A percentile compares a stretch with the other conserved stretches of the same genome.
Conservation (phyloP, 2,329 filamentous ascomycete genomes). For the Epichloe uncinata region DNA sequence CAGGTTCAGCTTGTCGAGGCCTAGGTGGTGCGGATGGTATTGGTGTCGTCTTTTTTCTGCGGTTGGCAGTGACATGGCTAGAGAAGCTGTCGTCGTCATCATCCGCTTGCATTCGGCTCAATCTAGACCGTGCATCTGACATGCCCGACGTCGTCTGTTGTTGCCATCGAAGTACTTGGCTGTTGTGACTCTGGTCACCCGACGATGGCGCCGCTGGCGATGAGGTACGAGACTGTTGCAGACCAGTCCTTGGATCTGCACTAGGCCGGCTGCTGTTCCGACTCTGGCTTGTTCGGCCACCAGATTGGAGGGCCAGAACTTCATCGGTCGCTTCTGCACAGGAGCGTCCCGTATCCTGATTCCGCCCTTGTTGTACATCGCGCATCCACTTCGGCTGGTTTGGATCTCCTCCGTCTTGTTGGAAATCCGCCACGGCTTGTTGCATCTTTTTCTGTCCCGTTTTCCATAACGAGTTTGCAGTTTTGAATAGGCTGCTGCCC, state of each 20-base stretch:
- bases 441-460: conserved; percentile 85
- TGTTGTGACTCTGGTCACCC: conserved; percentile 29
- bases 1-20: conserved; percentile 32
- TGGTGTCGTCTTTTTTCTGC: conserved; percentile 56
- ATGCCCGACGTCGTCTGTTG: conserved; percentile 27
- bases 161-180: conserved; percentile 46
- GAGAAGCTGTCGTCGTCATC: conserved; percentile 66
- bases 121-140: conserved; percentile 32
- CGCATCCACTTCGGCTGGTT: conserved; percentile 94
- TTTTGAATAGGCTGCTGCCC: conserved; percentile 77
- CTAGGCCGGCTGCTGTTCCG: conserved; percentile 15
- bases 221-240: conserved; percentile 31
- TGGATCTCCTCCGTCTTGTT: conserved; percentile 50
- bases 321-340: conserved; percentile 46
- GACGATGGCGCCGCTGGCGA: conserved; percentile 33
- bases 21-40: conserved; percentile 28
- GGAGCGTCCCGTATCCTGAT: conserved; percentile 17
- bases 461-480: conserved; percentile 91
- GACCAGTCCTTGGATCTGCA: conserved; percentile 13
- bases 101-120: conserved; percentile 49
- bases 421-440: conserved; percentile 80
- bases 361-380: conserved; percentile 42
- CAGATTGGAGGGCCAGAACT: conserved; percentile 66
- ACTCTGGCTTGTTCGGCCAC: conserved; percentile 37
- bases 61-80: conserved; percentile 76